Conservation (phyloP, 192 early-diverging fungal species). For the Phycomyces nitens region DNA sequence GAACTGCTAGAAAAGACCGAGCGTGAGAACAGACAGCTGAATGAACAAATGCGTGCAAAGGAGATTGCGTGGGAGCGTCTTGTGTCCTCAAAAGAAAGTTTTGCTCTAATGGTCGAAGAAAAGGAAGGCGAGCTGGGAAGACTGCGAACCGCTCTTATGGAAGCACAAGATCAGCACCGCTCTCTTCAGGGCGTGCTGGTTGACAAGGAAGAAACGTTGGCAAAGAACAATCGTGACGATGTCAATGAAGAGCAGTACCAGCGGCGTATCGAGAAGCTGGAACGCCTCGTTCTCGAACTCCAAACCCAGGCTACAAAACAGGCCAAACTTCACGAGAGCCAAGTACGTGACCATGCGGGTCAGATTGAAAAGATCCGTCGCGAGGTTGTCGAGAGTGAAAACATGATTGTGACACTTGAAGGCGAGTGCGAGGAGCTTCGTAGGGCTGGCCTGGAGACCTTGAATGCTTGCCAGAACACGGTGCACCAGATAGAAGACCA, state of each 20-base stretch:
- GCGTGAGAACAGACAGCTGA: constrained; percentile 3
- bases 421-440: constrained; percentile 37
- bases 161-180: not conserved
- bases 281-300: constrained; percentile 7
- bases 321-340: not conserved
- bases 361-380: constrained; percentile 28
- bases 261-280: constrained; percentile 16
- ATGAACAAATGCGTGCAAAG: constrained; percentile 14
- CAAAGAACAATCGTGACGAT: constrained; percentile 8
- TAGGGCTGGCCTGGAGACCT: constrained; percentile 37
- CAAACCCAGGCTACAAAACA: not conserved
- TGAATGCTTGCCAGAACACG: constrained; percentile 39
- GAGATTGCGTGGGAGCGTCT: constrained; percentile 24
- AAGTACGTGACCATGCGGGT: constrained; percentile 14
- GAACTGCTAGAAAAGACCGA: constrained; percentile 19
- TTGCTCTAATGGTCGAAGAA: constrained; percentile 13
- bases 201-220: constrained; percentile 7
- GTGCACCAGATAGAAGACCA: constrained; percentile 36
- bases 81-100: constrained; percentile 21
- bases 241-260: constrained; percentile 10
- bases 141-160: not conserved
- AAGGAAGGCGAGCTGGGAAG: not conserved
- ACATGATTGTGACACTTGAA: constrained; percentile 24
- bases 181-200: not conserved
- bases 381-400: constrained; percentile 11